These are phyloP conservation scores for Pseudogymnoascus sp. DNA, from an alignment of 2,329 filamentous ascomycete species.

Conservation along the genomic window DNA sequence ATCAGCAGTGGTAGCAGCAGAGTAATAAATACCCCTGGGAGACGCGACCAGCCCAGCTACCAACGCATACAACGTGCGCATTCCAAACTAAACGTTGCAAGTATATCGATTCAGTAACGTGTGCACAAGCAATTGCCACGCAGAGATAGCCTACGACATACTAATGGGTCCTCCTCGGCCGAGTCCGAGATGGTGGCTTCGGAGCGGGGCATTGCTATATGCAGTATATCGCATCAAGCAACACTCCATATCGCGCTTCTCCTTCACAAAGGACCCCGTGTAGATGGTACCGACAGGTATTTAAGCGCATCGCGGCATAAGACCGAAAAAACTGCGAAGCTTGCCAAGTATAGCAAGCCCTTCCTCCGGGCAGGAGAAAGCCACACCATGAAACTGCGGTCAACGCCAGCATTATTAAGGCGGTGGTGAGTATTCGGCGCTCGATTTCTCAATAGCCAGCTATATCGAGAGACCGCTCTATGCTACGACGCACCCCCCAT, in stretches of 20 bases:
- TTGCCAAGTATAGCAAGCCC: not conserved
- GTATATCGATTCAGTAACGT: conserved; percentile 25
- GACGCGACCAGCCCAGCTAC: conserved; percentile 46
- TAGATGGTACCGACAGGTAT: conserved; percentile 1
- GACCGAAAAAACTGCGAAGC: not conserved
- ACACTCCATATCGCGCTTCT: conserved; percentile 52
- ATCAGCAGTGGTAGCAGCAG: conserved; percentile 3
- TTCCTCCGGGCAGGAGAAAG: not conserved
- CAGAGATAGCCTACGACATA: conserved; percentile 8
- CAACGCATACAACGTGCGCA: conserved; percentile 21
- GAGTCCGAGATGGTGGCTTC: conserved; percentile 51
- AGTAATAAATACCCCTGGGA: conserved; percentile 25
- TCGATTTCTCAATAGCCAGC: not conserved
- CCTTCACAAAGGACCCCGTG: conserved; percentile 43
- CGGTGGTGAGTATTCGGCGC: not conserved
- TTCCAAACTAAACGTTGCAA: conserved; percentile 16
- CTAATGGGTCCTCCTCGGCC: conserved; percentile 39
- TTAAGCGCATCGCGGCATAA: not conserved
- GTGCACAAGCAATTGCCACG: conserved; percentile 20
- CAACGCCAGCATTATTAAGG: not conserved
- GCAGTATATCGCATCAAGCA: conserved; percentile 20
- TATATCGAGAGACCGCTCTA: not conserved
- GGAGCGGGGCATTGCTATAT: conserved; percentile 42
- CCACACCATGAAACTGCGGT: not conserved
- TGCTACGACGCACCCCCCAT: not conserved